These are phyloP conservation scores for Penicillium malachiteum DNA, from an alignment of 495 filamentous ascomycete species.

Conservation along the genomic window DNA sequence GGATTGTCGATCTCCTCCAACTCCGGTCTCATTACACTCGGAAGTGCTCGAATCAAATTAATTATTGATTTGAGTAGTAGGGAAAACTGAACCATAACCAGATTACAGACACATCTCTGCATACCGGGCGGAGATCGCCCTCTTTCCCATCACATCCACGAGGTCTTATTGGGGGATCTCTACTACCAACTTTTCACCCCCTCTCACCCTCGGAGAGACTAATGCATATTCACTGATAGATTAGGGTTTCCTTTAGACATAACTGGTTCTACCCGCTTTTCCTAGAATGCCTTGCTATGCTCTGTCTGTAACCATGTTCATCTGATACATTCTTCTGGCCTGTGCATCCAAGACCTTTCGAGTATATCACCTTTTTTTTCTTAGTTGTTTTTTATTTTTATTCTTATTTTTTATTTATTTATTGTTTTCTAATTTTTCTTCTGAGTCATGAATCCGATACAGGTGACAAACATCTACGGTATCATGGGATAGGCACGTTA, in stretches of 20 bases:
- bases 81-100: neutral
- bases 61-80: neutral
- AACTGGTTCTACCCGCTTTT: neutral
- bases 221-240: constrained; percentile 16
- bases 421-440: constrained; percentile 1
- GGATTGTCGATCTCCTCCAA: neutral
- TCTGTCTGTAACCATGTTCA: constrained; percentile 30
- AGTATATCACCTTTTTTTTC: neutral
- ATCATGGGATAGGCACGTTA: constrained; percentile 29
- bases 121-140: constrained; percentile 20
- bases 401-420: neutral
- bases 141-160: constrained; percentile 12
- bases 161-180: constrained; percentile 28
- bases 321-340: constrained; percentile 44
- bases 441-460: constrained; percentile 41
- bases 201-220: constrained; percentile 11
- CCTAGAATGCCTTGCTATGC: constrained; percentile 1
- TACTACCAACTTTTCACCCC: neutral
- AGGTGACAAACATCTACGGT: constrained; percentile 40
- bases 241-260: constrained; percentile 19
- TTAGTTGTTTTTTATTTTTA: constrained; percentile 1
- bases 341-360: constrained; percentile 11
- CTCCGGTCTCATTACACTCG: neutral
- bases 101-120: constrained; percentile 1
- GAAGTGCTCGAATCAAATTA: neutral